Percentiles rank a stretch among this genome's conserved stretches.
phyloP scores from a whole-genome alignment of 179 eudicot genomes.

The Heliamphora pulchella region DNA sequence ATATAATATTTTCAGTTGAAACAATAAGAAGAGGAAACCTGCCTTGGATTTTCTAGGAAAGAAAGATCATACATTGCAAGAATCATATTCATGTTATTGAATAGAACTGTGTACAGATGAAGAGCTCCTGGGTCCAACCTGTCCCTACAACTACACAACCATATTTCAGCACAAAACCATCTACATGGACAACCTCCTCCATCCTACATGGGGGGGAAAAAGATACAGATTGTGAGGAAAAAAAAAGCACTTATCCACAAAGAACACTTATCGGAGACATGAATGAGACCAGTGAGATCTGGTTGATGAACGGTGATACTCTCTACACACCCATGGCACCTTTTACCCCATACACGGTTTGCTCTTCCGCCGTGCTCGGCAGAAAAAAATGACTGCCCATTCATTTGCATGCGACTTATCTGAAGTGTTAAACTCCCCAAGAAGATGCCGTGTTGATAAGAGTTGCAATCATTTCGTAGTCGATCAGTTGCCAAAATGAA shows the following conservation, averaged over 20 bases:
- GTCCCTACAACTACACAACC: background rate
- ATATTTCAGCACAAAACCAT: background rate
- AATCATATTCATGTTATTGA: background rate
- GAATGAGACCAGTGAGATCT: background rate
- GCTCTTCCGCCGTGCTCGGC: background rate
- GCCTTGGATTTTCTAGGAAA: background rate
- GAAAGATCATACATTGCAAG: background rate
- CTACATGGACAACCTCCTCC: too few species aligned
- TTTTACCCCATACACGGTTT: too few species aligned
- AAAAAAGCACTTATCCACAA: background rate
- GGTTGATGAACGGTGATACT: too few species aligned
- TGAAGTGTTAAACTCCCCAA: background rate
- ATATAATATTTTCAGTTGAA: too few species aligned
- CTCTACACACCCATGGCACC: too few species aligned
- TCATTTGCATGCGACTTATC: background rate
- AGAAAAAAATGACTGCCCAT: conserved; percentile 5
- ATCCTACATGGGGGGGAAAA: too few species aligned
- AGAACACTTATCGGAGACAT: background rate
- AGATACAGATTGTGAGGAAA: too few species aligned
- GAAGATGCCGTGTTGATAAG: background rate
- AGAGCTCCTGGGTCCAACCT: background rate
- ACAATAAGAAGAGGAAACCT: background rate
- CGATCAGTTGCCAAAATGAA: too few species aligned
- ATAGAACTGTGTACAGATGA: background rate
- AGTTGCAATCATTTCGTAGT: background rate